These are phyloP conservation scores for Moricandia arvensis DNA, from an alignment of 345 rosid genomes.

Conservation along the genomic window DNA sequence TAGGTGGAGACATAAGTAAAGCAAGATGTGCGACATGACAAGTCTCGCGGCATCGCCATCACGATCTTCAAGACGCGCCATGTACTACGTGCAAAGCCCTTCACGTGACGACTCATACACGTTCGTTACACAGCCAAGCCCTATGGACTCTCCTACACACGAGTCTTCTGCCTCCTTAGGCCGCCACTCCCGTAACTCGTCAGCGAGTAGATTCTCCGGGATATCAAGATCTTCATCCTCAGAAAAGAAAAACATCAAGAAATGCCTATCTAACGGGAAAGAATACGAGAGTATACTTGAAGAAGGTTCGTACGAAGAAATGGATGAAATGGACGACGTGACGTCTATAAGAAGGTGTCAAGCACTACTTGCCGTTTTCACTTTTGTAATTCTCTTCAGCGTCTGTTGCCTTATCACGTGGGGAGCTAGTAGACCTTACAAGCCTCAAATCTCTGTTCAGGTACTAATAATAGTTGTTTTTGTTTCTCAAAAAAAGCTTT, in stretches of 20 bases:
- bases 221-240: conserved; percentile 66
- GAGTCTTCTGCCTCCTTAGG: conserved; percentile 60
- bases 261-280: conserved; percentile 53
- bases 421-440: conserved; percentile 77
- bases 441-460: conserved; percentile 63
- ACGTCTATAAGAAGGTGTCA: conserved; percentile 55
- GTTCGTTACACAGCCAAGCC: conserved; percentile 69
- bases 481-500: neutral
- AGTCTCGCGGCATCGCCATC: conserved; percentile 74
- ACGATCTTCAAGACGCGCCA: conserved; percentile 72
- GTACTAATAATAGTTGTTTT: conserved; percentile 32
- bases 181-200: conserved; percentile 84
- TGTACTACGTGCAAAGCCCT: conserved; percentile 79
- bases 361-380: conserved; percentile 53
- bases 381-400: conserved; percentile 54
- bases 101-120: conserved; percentile 91
- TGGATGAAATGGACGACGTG: conserved; percentile 49
- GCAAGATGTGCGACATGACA: conserved; percentile 65
- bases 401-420: conserved; percentile 73
- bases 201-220: conserved; percentile 80
- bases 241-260: conserved; percentile 52
- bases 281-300: conserved; percentile 60
- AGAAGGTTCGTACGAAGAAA: conserved; percentile 61
- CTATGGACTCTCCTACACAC: conserved; percentile 82
- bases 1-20: neutral